A percentile compares a stretch with the other conserved stretches of the same genome.
Evolutionary conservation across 225 moss, liverwort and hornwort genomes (phyloP).

Genomic region (Bryoerythrophyllum caledonicum): DNA sequence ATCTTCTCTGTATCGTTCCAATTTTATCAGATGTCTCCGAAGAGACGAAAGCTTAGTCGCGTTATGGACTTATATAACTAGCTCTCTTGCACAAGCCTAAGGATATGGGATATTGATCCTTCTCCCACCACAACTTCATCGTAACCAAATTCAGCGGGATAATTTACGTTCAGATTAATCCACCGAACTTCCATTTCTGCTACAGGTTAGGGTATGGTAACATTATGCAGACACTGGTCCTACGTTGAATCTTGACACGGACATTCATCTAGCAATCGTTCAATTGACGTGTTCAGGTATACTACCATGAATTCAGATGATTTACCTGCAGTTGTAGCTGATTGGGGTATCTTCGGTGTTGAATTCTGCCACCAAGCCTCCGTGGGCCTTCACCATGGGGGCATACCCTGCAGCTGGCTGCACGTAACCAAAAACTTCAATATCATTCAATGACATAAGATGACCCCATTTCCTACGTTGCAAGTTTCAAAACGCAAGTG

Average conservation of each 20-base stretch:
- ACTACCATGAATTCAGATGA: not conserved
- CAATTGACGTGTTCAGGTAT: not conserved
- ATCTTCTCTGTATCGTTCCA: slow-evolving; percentile 94
- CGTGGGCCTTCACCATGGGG: slow-evolving; percentile 67
- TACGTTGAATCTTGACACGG: not conserved
- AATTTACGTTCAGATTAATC: too few relatives aligned
- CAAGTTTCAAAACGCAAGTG: not conserved
- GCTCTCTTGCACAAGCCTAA: not conserved
- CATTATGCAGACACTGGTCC: not conserved
- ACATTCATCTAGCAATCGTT: not conserved
- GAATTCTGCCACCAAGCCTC: slow-evolving; percentile 85
- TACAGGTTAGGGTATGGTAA: not conserved
- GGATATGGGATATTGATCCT: not conserved
- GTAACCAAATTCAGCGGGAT: not conserved
- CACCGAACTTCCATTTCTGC: not conserved
- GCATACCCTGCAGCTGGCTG: slow-evolving; percentile 98
- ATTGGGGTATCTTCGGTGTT: slow-evolving; percentile 79
- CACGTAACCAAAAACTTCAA: slow-evolving; percentile 12
- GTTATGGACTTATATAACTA: not conserved
- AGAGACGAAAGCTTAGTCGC: slow-evolving; percentile 21
- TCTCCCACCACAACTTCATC: not conserved
- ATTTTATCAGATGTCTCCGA: slow-evolving; percentile 77
- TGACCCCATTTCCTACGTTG: not conserved
- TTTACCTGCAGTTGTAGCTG: slow-evolving; percentile 72
- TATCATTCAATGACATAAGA: not conserved